Percentiles rank a stretch among this genome's conserved stretches.
Evolutionary conservation across 2,329 filamentous ascomycete species (phyloP).

Genomic region (Cercospora canescens): DNA sequence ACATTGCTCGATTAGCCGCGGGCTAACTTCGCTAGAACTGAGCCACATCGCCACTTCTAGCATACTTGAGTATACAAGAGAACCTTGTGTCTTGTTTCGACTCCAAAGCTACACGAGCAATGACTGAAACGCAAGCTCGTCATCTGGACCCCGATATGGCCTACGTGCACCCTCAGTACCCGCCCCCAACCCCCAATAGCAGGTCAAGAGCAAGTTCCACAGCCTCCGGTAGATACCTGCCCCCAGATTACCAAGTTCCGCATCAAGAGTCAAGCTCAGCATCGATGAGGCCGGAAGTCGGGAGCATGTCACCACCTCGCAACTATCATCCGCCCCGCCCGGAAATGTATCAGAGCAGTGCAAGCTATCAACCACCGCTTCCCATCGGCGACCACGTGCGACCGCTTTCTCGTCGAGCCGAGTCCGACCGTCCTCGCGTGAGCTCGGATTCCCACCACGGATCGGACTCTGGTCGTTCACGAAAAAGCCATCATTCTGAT

Average conservation of each 20-base stretch:
- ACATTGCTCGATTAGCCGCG: background rate
- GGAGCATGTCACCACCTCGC: background rate
- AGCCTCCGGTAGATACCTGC: constrained; percentile 14
- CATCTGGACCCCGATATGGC: constrained; percentile 1
- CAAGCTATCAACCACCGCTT: constrained; percentile 4
- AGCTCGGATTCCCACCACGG: constrained; percentile 9
- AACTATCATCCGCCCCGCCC: constrained; percentile 1
- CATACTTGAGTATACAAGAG: background rate
- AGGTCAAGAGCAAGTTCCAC: constrained; percentile 12
- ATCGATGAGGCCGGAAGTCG: constrained; percentile 1
- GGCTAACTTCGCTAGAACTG: background rate
- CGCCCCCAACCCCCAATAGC: background rate
- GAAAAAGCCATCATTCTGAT: constrained; percentile 1
- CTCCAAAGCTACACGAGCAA: background rate
- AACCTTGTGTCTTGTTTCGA: background rate
- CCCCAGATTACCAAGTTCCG: background rate
- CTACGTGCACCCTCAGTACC: background rate
- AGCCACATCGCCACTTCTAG: background rate
- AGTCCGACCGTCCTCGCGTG: constrained; percentile 3
- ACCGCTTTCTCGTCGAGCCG: background rate
- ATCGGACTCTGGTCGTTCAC: constrained; percentile 5
- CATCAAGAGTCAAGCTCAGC: background rate
- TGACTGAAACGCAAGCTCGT: background rate
- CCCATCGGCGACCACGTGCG: constrained; percentile 13
- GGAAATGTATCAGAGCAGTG: constrained; percentile 7